Conservation (phyloP, 2,329 filamentous ascomycete species). For the Aspergillus luchuensis region DNA sequence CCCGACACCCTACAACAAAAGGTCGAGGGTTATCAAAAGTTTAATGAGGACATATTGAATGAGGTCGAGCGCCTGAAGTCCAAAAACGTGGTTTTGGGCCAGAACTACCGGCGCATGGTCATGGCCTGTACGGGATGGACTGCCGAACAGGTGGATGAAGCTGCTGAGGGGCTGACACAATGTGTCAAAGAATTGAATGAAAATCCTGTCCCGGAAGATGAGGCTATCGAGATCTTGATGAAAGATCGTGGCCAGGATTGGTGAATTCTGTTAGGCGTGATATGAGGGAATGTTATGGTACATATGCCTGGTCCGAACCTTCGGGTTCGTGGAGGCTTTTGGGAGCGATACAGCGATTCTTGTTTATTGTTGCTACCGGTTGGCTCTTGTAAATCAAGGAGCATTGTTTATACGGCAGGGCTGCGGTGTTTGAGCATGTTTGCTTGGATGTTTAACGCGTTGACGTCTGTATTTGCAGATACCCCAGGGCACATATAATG, state of each 20-base stretch:
- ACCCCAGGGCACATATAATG: slow-evolving; percentile 27
- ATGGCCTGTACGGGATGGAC: slow-evolving; percentile 79
- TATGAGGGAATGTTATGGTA: slow-evolving; percentile 11
- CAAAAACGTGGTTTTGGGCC: slow-evolving; percentile 79
- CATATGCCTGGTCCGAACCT: slow-evolving; percentile 12
- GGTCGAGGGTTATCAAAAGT: slow-evolving; percentile 68
- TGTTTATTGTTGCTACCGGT: slow-evolving; percentile 10
- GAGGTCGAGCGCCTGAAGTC: slow-evolving; percentile 72
- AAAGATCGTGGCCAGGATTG: slow-evolving; percentile 49
- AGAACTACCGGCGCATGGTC: slow-evolving; percentile 86
- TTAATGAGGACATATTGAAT: slow-evolving; percentile 67
- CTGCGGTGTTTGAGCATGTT: slow-evolving; percentile 9
- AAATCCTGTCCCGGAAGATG: slow-evolving; percentile 47
- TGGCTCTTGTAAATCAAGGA: slow-evolving; percentile 2
- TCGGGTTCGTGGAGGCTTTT: slow-evolving; percentile 9
- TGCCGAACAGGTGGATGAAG: slow-evolving; percentile 76
- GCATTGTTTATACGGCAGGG: slow-evolving; percentile 15
- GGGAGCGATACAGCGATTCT: slow-evolving; percentile 8
- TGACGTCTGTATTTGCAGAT: slow-evolving; percentile 27
- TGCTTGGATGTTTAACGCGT: slow-evolving; percentile 16
- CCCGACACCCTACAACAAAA: slow-evolving; percentile 65
- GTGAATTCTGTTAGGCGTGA: slow-evolving; percentile 26
- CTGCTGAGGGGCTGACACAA: slow-evolving; percentile 76
- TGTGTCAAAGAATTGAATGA: slow-evolving; percentile 82
- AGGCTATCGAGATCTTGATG: slow-evolving; percentile 49